phyloP scores from a whole-genome alignment of 192 early-diverging fungal genomes.

The Fimicolochytrium jonesii region DNA sequence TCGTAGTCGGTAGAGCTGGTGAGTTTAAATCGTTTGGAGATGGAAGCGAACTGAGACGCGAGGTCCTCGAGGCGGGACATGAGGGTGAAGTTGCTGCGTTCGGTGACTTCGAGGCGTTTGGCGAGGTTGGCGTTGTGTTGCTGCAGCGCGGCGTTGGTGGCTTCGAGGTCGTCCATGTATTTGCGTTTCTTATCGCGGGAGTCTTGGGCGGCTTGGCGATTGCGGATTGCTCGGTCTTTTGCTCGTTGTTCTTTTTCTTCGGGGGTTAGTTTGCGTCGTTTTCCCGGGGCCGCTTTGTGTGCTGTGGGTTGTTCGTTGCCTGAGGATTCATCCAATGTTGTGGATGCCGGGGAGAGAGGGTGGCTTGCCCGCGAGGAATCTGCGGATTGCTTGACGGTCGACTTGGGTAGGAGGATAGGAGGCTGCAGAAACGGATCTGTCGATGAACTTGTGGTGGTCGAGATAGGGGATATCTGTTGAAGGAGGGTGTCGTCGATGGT shows the following conservation, averaged over 20 bases:
- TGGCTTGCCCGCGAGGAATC: not conserved
- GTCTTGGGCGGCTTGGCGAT: slow-evolving; percentile 70
- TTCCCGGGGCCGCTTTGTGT: not conserved
- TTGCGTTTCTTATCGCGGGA: slow-evolving; percentile 72
- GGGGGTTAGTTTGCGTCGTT: slow-evolving; percentile 19
- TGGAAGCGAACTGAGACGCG: slow-evolving; percentile 14
- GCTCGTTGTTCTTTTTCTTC: slow-evolving; percentile 31
- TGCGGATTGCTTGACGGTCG: not conserved
- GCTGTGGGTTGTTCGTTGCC: not conserved
- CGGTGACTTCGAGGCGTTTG: slow-evolving; percentile 10
- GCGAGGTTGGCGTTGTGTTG: slow-evolving; percentile 10
- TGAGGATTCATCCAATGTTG: slow-evolving; percentile 8
- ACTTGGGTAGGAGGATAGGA: not conserved
- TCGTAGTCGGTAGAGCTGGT: not conserved
- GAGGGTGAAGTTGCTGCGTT: slow-evolving; percentile 16
- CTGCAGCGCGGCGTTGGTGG: slow-evolving; percentile 14
- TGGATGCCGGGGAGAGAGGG: slow-evolving; percentile 11
- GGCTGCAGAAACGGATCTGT: not conserved
- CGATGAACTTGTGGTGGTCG: not conserved
- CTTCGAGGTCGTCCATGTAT: slow-evolving; percentile 50
- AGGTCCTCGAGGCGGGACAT: slow-evolving; percentile 10
- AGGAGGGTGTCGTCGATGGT: not conserved
- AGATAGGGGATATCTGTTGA: not conserved
- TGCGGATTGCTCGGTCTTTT: slow-evolving; percentile 52
- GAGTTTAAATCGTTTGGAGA: slow-evolving; percentile 18